These are phyloP conservation scores for Pouteria glomerata DNA, from an alignment of 148 eudicot genomes.

Conservation along the genomic window DNA sequence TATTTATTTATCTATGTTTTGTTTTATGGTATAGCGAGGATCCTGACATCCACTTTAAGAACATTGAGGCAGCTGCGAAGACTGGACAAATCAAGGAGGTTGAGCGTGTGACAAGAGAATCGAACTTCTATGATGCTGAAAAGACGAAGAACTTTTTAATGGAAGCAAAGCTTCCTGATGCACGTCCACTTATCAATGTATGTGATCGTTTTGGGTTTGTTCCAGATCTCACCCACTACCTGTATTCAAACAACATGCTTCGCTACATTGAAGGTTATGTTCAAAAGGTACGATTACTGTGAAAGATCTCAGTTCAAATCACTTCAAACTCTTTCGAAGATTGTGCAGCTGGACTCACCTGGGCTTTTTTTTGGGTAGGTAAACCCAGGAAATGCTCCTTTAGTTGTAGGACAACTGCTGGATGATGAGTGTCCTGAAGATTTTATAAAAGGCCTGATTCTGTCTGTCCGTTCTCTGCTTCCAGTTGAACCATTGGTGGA, in stretches of 20 bases:
- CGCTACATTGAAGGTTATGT: slow-evolving; percentile 98
- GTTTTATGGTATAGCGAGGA: slow-evolving; percentile 63
- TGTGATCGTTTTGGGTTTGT: slow-evolving; percentile 97
- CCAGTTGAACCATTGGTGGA: slow-evolving; percentile 95
- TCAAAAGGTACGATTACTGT: slow-evolving; percentile 58
- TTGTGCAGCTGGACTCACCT: slow-evolving; percentile 11
- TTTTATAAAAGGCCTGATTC: slow-evolving; percentile 90
- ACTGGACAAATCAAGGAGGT: slow-evolving; percentile 99
- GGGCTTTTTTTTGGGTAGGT: slow-evolving; percentile 45
- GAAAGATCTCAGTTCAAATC: not conserved
- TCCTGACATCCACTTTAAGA: slow-evolving; percentile 94
- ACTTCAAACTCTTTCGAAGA: not conserved
- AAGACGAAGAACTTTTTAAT: slow-evolving; percentile 92
- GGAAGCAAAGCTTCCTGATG: slow-evolving; percentile 99
- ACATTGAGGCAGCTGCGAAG: slow-evolving; percentile 96
- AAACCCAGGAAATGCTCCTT: slow-evolving; percentile 91
- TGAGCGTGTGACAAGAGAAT: slow-evolving; percentile 95
- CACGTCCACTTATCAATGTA: slow-evolving; percentile 90
- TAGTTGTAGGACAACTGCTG: slow-evolving; percentile 90
- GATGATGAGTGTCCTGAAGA: slow-evolving; percentile 99
- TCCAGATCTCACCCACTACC: slow-evolving; percentile 93
- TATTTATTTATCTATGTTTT: not conserved
- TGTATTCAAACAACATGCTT: slow-evolving; percentile 87
- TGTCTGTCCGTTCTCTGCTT: slow-evolving; percentile 93
- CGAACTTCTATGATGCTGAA: slow-evolving; percentile 87